Evolutionary conservation across 305 asterid species (phyloP), one percentile per base, ranked within the genome.

Genomic region (Ajuga reptans): DNA sequence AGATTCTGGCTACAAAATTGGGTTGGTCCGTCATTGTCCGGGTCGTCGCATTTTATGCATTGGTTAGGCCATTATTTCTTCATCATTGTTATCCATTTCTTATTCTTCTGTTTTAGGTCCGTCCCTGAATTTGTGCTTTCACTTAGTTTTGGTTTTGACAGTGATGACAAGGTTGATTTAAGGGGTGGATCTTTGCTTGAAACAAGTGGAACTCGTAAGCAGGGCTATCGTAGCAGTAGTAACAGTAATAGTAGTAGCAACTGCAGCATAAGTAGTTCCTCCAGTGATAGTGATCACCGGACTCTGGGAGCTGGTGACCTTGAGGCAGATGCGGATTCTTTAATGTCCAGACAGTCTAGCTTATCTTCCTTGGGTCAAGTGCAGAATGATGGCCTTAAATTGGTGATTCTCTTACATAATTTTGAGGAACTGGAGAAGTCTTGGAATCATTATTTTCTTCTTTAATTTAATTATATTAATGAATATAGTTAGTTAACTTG

Each of bases 301-400:
- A 80, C 86, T 66, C 72, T 84, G 78, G 95, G 89, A 73, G 77
- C 82, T 73, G 93, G 90, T 46, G 99, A 94, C 80, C 96, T 91
- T n/a, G 99, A 94, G 77, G 97, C 97, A 45, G 99, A 94, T 84
- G 99, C 99, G 34, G 99, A 94, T 81, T 94, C 99, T 78, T 69
- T 87, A 39, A 78, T 81, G 82, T 83, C 96, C 77, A 83, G 90
- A 77, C 95, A 88, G 79, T 83, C 98, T 83, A 96, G 93, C 66
- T 77, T 94, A 78, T 89, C 96, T 75, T 89, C 96, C 5, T 61
- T 80, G 73, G 92, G 88, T 71, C 92, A 75, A 75, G 81, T 82
- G 73, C 88, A 80, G 66, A 82, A 79, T 69, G 90, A 86, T 81
- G 82, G 80, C 76, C 82, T 58, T 75, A 89, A 89, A 78, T 60